phyloP scores from a whole-genome alignment of 805 yeast genomes.

The Sugiyamaella smithiae region DNA sequence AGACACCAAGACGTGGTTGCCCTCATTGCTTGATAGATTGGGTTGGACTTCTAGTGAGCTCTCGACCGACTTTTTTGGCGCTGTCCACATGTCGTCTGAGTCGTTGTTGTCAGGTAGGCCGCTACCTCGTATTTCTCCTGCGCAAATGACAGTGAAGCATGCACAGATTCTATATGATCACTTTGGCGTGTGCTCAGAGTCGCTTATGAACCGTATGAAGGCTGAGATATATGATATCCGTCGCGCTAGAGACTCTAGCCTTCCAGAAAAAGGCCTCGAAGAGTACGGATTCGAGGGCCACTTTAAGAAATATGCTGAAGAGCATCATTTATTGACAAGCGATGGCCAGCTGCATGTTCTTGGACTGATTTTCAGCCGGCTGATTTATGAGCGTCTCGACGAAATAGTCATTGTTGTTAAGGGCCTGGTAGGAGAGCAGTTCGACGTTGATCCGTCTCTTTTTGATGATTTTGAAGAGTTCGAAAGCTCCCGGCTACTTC shows the following conservation, averaged over 20 bases:
- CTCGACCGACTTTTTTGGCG: conserved; percentile 30
- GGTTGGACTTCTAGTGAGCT: conserved; percentile 33
- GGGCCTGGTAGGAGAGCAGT: conserved; percentile 37
- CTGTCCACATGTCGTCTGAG: conserved; percentile 32
- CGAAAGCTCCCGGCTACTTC: neutral
- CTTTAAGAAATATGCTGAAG: neutral
- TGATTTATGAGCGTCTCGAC: conserved; percentile 34
- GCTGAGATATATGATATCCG: conserved; percentile 1
- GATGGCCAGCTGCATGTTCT: conserved; percentile 28
- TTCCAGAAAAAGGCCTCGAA: neutral
- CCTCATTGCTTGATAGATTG: conserved; percentile 22
- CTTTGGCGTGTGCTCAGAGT: conserved; percentile 10
- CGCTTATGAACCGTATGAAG: neutral
- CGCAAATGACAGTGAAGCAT: conserved; percentile 25
- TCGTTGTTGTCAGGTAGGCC: conserved; percentile 32
- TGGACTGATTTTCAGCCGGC: conserved; percentile 28
- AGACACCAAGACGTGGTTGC: conserved; percentile 25
- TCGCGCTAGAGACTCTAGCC: neutral
- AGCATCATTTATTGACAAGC: conserved; percentile 11
- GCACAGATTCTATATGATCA: conserved; percentile 13
- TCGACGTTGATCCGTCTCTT: conserved; percentile 24
- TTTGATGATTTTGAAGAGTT: conserved; percentile 3
- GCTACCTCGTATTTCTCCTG: conserved; percentile 34
- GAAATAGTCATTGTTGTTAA: conserved; percentile 31
- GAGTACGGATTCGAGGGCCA: conserved; percentile 4